phyloP scores from a whole-genome alignment of 352 stramenopile species.

The Pythium coloratum region DNA sequence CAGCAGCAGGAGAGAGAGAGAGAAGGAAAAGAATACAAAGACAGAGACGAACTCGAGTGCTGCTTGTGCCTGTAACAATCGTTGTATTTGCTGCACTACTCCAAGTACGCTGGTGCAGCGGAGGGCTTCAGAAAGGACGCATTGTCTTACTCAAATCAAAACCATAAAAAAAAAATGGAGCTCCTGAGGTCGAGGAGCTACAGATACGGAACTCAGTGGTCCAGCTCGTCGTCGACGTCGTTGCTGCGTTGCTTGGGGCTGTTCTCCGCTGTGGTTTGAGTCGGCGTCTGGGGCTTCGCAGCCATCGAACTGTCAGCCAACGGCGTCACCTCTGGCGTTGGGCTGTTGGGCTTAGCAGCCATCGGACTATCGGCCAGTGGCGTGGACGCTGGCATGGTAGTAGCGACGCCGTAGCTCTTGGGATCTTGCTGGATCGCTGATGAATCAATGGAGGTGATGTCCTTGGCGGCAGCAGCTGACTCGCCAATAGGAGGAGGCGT shows the following conservation, averaged over 20 bases:
- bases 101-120: neutral
- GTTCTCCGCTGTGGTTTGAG: neutral
- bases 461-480: conserved; percentile 21
- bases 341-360: conserved; percentile 11
- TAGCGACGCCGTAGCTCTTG: conserved; percentile 12
- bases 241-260: conserved; percentile 2
- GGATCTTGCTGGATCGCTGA: conserved; percentile 23
- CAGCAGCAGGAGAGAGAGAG: neutral
- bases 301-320: neutral
- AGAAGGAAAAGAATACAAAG: neutral
- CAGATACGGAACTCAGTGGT: conserved; percentile 5
- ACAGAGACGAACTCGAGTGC: neutral
- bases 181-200: neutral
- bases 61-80: neutral
- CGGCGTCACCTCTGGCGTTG: neutral
- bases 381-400: neutral
- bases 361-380: conserved; percentile 1
- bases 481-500: conserved; percentile 12
- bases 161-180: neutral
- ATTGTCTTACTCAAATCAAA: neutral
- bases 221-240: conserved; percentile 1
- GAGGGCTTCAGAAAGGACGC: neutral
- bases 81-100: too few species aligned
- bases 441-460: conserved; percentile 14
- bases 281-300: neutral